A percentile compares a stretch with the other conserved stretches of the same genome.
phyloP scores from a whole-genome alignment of 164 flowering plant species.

The Tinospora cordifolia region DNA sequence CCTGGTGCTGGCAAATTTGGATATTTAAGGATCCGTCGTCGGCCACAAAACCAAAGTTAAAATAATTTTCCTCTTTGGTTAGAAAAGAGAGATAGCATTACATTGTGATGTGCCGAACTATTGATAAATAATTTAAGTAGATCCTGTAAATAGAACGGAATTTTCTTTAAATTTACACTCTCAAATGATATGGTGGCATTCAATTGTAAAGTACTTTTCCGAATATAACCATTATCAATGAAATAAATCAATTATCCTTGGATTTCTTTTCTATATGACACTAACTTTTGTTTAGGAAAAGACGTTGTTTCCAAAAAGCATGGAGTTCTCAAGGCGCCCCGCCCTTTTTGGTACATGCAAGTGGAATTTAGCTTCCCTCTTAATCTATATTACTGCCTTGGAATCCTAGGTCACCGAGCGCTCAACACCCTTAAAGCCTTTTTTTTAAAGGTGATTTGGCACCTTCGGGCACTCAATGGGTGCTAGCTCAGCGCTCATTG shows the following conservation, averaged over 20 bases:
- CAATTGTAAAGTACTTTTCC: neutral
- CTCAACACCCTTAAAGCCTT: no score
- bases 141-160: neutral
- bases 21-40: conserved; percentile 62
- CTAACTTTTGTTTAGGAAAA: neutral
- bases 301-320: no score
- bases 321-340: no score
- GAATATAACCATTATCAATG: neutral
- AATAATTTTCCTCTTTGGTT: neutral
- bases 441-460: no score
- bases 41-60: conserved; percentile 16
- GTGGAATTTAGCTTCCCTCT: no score
- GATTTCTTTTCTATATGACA: neutral
- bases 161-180: no score
- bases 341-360: no score
- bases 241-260: neutral
- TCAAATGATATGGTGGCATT: neutral
- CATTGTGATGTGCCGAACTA: neutral
- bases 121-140: neutral
- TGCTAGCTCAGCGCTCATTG: no score
- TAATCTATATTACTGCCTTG: no score
- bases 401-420: no score
- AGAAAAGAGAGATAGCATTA: neutral
- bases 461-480: no score
- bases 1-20: conserved; percentile 98